Percentiles rank a stretch among this genome's conserved stretches.
These are phyloP conservation scores for Castanea sativa DNA, from an alignment of 306 rosid genomes.

Conservation along the genomic window DNA sequence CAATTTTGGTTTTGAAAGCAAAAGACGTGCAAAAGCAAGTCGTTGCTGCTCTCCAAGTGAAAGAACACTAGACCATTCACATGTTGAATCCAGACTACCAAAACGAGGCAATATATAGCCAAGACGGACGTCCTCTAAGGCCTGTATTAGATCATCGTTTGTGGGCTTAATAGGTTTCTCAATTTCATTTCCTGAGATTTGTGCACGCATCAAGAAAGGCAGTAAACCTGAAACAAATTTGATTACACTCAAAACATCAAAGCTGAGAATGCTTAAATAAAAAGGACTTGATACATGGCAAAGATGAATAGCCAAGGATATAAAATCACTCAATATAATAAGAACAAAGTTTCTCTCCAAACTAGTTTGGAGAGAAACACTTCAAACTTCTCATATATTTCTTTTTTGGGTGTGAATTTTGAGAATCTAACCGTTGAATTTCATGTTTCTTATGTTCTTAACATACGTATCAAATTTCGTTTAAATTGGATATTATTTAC, in stretches of 20 bases:
- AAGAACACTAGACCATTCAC: conserved; percentile 97
- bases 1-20: conserved; percentile 78
- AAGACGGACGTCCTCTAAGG: conserved; percentile 75
- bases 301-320: neutral
- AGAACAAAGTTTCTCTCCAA: too few relatives aligned
- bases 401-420: too few relatives aligned
- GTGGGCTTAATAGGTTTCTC: conserved; percentile 54
- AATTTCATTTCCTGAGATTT: conserved; percentile 32
- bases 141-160: conserved; percentile 67
- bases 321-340: neutral
- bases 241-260: conserved; percentile 14
- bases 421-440: too few relatives aligned
- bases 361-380: too few relatives aligned
- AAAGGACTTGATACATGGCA: neutral
- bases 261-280: neutral
- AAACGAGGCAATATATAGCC: conserved; percentile 78
- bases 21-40: conserved; percentile 87
- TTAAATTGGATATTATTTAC: too few relatives aligned
- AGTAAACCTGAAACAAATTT: conserved; percentile 49
- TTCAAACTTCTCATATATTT: too few relatives aligned
- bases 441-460: too few relatives aligned
- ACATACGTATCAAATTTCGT: too few relatives aligned
- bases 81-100: conserved; percentile 59
- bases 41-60: conserved; percentile 99
- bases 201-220: conserved; percentile 62